These are phyloP conservation scores for Kurtzmaniella fragi DNA, from an alignment of 805 yeast species.

Conservation along the genomic window DNA sequence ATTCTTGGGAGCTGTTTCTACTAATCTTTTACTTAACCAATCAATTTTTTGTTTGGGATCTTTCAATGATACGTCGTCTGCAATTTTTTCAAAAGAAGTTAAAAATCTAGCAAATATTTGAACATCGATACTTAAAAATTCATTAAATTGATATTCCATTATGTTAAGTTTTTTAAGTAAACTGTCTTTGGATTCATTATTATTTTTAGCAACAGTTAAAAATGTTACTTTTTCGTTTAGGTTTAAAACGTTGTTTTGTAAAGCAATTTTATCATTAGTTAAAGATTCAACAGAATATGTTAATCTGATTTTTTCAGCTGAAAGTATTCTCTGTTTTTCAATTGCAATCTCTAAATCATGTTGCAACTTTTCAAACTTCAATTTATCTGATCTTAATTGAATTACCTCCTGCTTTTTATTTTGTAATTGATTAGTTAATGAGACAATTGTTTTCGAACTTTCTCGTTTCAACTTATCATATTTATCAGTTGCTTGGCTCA, in stretches of 20 bases:
- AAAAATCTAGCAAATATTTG: conserved; percentile 47
- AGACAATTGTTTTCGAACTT: conserved; percentile 15
- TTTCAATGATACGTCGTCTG: conserved; percentile 54
- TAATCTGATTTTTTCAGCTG: conserved; percentile 41
- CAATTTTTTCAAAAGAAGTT: conserved; percentile 45
- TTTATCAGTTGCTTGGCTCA: conserved; percentile 10
- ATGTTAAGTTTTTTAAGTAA: conserved; percentile 16
- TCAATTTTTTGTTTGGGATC: conserved; percentile 53
- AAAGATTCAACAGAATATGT: conserved; percentile 35
- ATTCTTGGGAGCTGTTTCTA: conserved; percentile 5
- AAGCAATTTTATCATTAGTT: conserved; percentile 29
- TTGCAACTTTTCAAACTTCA: conserved; percentile 24
- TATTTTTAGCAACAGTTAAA: conserved; percentile 14
- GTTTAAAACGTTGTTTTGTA: conserved; percentile 31
- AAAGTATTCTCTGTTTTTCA: conserved; percentile 38
- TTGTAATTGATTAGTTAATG: conserved; percentile 19
- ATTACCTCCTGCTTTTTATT: conserved; percentile 12
- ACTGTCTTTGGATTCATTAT: conserved; percentile 5
- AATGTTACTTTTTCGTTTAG: conserved; percentile 34
- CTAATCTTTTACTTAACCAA: conserved; percentile 25
- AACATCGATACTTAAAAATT: conserved; percentile 36
- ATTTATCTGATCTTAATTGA: conserved; percentile 10
- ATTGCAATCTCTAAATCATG: conserved; percentile 36
- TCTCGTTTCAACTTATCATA: conserved; percentile 17
- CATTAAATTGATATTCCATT: conserved; percentile 39